phyloP scores from a whole-genome alignment of 345 rosid genomes.

The Rhizophora mangle region DNA sequence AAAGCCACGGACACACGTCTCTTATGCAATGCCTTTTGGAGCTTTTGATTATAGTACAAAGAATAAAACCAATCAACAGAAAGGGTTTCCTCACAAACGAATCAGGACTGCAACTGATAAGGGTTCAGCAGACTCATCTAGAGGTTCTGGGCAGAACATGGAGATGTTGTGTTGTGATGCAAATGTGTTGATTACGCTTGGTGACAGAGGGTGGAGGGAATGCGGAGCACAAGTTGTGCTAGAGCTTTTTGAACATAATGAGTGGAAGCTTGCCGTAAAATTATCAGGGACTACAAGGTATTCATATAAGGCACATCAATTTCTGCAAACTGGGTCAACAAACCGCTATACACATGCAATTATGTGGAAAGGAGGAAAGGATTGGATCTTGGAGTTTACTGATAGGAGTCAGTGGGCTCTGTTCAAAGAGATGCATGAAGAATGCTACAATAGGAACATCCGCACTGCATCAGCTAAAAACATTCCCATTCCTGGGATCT shows the following conservation, averaged over 20 bases:
- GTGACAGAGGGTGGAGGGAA: conserved; percentile 94
- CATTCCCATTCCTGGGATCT: conserved; percentile 96
- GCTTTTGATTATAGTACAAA: conserved; percentile 53
- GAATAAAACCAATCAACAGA: conserved; percentile 49
- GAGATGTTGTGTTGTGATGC: conserved; percentile 68
- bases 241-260: conserved; percentile 76
- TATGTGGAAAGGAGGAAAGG: conserved; percentile 99
- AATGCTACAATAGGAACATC: conserved; percentile 74
- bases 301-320: conserved; percentile 84
- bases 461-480: conserved; percentile 79
- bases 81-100: conserved; percentile 61
- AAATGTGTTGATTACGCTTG: conserved; percentile 61
- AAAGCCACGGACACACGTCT: conserved; percentile 85
- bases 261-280: conserved; percentile 91
- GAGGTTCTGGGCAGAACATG: conserved; percentile 52
- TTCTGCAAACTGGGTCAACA: conserved; percentile 90
- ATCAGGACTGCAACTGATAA: conserved; percentile 73
- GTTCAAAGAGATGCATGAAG: conserved; percentile 98
- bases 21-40: conserved; percentile 75
- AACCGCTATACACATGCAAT: conserved; percentile 93
- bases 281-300: conserved; percentile 58
- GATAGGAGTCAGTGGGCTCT: conserved; percentile 89
- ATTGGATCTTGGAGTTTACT: conserved; percentile 87
- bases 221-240: conserved; percentile 65
- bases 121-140: conserved; percentile 51